Evolutionary conservation across 2,329 filamentous ascomycete species (phyloP), one percentile per base, ranked within the genome.

Genomic region (Lachnellula willkommii): DNA sequence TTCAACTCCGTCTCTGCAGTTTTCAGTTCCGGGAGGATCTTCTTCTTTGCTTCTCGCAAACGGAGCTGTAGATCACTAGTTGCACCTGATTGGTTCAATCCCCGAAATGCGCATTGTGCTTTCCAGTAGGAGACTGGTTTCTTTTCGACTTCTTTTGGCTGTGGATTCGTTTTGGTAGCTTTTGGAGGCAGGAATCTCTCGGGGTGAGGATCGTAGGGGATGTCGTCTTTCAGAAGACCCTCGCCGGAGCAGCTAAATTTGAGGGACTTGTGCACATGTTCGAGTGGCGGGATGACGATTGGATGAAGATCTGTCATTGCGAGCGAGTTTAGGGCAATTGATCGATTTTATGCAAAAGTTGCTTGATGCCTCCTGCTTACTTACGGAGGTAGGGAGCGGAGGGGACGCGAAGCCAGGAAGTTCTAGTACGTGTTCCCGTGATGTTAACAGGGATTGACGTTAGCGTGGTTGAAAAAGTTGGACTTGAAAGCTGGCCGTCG

Each of bases 101-200:
- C 59, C 15, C 55, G 57, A 20, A 61, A 61, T 2, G 58, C 56
- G 37, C 60, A 60, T 59, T 63, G 60, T 37, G 57, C 57, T 55
- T 58, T 62, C 59, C 59, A 63, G 20, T 56, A 63, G 32, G 55
- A 49, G 8, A 53, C 50, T 5, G 56, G 47, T 24, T 60, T 60
- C 53, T 55, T 59, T 47, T 60, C 47, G 14, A 62, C 15, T 47
- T 55, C 48, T 14, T 53, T 59, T 40, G 39, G 45, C 14, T 53
- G 28, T 9, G 48, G 28, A 32, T 46, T 37, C 15, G 45, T 7
- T 60, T 63, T 59, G 11, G 51, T 32, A 15, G n/a, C 39, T 46
- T 63, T 63, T 12, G 59, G 54, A 11, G 57, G 56, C 39, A 65
- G 46, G 22, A 51, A 39, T 32, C 53, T 61, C 50, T 58, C 52